Evolutionary conservation across 495 filamentous ascomycete genomes (phyloP).

Genomic region (Penicillium canariense): DNA sequence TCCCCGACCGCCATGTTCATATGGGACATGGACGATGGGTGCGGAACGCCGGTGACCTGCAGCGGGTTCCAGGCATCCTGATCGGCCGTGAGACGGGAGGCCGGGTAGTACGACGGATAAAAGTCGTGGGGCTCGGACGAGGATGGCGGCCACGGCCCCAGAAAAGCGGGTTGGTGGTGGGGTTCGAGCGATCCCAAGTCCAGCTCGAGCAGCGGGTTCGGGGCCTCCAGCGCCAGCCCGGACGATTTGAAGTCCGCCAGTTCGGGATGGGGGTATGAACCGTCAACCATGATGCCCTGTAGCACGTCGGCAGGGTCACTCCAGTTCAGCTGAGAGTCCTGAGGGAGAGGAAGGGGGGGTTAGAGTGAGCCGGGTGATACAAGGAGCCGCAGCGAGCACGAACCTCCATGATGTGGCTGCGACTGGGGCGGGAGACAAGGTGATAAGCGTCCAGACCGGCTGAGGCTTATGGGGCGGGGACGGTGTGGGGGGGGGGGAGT

Average conservation of each 20-base stretch:
- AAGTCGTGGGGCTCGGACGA: conserved; percentile 13
- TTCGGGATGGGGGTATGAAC: conserved; percentile 10
- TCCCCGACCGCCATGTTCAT: conserved; percentile 15
- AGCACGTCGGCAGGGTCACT: conserved; percentile 33
- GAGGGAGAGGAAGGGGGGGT: neutral
- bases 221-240: conserved; percentile 24
- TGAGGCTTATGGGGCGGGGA: neutral
- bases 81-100: conserved; percentile 24
- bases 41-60: conserved; percentile 34
- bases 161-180: conserved; percentile 19
- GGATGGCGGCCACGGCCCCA: conserved; percentile 26
- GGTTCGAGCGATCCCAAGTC: conserved; percentile 24
- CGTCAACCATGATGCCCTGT: conserved; percentile 36
- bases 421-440: neutral
- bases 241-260: conserved; percentile 16
- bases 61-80: conserved; percentile 44
- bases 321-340: conserved; percentile 26
- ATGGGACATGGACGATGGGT: conserved; percentile 17
- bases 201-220: conserved; percentile 30
- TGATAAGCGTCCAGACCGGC: neutral
- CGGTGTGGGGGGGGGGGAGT: neutral
- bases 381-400: conserved; percentile 5
- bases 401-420: conserved; percentile 23
- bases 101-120: conserved; percentile 25
- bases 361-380: neutral